Base-by-base conservation (phyloP, 2,329 filamentous ascomycete genomes). In the Exutisphaerella laricina region DNA sequence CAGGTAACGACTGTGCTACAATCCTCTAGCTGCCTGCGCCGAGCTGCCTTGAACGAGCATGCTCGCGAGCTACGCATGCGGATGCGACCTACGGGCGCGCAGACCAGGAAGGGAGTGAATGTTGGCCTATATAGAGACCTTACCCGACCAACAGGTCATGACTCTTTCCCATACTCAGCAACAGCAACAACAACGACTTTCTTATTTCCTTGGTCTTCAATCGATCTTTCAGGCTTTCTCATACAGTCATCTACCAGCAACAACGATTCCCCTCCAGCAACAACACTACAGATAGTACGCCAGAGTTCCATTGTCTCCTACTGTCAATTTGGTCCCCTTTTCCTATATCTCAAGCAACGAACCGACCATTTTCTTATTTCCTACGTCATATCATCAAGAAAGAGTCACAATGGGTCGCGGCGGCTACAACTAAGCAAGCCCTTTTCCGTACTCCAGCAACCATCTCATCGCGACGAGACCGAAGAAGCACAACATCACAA, bases 391-490 rank as follows among this genome's bases (percentile, higher is more conserved):
- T 20, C 22, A 39, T 39, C 34, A 46, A n/a, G 45, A 50, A 48
- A 39, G 41, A 36, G 18, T 51, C 50, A 46, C 37, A 51, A 66
- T 62, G 62, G 63, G 61, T 50, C 65, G 65, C 39, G 65, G 64
- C 51, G 67, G 66, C 38, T 70, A 70, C 63, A 70, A 70, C 63
- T 67, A 53, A 54, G 36, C 38, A 30, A 32, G 26, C 33, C 25
- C 41, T n/a, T 20, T 39, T 39, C 41, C 41, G 32, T 40, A 41
- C 33, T 33, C 23, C 29, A 30, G 25, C 26, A 38, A 13, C 32
- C 7, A 10, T 23, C n/a, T 14, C 20, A 32, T 32, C 32, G 37
- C 37, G 10, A 40, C 26, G 26, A 17, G 9, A 32, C n/a, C 28
- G 29, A 35, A 37, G 13, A 34, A 16, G n/a, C 37, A 44, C 41